phyloP scores from a whole-genome alignment of 768 basidiomycete genomes.

The Amanita brunnescens region DNA sequence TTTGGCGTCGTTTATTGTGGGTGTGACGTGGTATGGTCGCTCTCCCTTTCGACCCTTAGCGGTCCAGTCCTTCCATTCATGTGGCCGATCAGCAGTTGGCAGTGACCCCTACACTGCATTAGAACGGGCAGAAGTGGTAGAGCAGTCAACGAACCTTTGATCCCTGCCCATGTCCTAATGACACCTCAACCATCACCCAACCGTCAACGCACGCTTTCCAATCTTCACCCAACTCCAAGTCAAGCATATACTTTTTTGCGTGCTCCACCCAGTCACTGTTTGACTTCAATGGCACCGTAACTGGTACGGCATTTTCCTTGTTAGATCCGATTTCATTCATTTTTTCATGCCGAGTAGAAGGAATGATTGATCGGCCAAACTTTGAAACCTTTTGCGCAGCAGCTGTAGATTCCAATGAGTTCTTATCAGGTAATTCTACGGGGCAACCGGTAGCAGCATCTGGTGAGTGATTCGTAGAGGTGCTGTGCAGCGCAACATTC shows the following conservation, averaged over 20 bases:
- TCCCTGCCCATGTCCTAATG: background rate
- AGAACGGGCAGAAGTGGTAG: background rate
- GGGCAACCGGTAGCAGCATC: background rate
- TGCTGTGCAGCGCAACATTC: too few species aligned
- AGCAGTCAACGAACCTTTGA: background rate
- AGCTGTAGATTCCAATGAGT: background rate
- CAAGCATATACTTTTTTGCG: background rate
- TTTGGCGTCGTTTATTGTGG: background rate
- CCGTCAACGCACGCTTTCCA: background rate
- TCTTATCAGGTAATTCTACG: background rate
- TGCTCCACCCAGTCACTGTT: background rate
- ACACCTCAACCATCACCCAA: background rate
- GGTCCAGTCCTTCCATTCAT: background rate
- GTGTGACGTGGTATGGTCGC: background rate
- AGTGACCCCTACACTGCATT: background rate
- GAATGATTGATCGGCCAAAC: background rate
- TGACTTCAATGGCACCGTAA: background rate
- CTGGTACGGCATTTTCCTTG: background rate
- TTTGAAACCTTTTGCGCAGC: background rate
- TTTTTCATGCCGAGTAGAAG: background rate
- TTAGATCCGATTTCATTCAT: background rate
- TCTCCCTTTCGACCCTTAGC: background rate
- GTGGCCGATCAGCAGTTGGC: background rate
- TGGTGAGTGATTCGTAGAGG: background rate
- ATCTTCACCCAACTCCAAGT: background rate